Evolutionary conservation across 1,284 basidiomycete species (phyloP).

Genomic region (Microbotryum silenes-acaulis): DNA sequence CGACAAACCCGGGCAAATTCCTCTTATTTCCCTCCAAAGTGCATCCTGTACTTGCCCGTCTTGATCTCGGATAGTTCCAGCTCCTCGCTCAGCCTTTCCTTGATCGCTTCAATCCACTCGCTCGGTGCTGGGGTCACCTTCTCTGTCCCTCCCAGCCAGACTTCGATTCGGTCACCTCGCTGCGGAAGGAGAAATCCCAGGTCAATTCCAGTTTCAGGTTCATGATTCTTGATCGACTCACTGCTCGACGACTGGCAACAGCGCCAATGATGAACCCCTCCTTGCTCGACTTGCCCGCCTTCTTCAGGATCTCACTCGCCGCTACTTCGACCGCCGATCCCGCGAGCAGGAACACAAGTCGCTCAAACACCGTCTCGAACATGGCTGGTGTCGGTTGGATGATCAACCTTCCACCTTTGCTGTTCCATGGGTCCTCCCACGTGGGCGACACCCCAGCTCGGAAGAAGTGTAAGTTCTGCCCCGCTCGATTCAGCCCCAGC

Average conservation of each 20-base stretch:
- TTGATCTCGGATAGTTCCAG: slow-evolving; percentile 25
- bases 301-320: slow-evolving; percentile 12
- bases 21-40: slow-evolving; percentile 11
- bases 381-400: slow-evolving; percentile 19
- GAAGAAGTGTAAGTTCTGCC: slow-evolving; percentile 32
- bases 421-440: slow-evolving; percentile 33
- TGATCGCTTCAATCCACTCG: slow-evolving; percentile 28
- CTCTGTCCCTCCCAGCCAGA: slow-evolving; percentile 28
- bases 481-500: slow-evolving; percentile 22
- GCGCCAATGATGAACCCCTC: slow-evolving; percentile 25
- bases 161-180: slow-evolving; percentile 30
- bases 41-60: slow-evolving; percentile 28
- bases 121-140: slow-evolving; percentile 14
- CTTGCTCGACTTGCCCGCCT: slow-evolving; percentile 7
- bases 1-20: no score
- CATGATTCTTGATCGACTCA: background rate
- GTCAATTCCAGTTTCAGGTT: no score
- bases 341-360: slow-evolving; percentile 25
- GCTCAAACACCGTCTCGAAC: slow-evolving; percentile 28
- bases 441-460: slow-evolving; percentile 26
- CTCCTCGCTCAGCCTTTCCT: slow-evolving; percentile 22
- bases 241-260: slow-evolving; percentile 25
- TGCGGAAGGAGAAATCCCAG: background rate
- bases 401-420: slow-evolving; percentile 29
- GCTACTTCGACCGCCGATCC: slow-evolving; percentile 24